Evolutionary conservation across 306 rosid species (phyloP).

Genomic region (Dalbergia cochinchinensis): DNA sequence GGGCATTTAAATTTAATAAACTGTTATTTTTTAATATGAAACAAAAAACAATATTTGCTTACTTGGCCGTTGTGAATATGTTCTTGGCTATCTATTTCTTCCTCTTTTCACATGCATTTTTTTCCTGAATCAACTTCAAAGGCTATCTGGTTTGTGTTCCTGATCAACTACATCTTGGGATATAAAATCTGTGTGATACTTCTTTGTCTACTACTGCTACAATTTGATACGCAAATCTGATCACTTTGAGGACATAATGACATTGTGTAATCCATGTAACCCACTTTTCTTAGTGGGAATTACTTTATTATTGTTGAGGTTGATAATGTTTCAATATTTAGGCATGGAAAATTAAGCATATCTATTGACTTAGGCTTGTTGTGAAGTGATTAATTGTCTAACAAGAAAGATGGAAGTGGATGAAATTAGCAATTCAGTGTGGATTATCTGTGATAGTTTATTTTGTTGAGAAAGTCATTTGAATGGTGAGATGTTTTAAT

Average conservation of each 20-base stretch:
- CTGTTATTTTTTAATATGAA: neutral
- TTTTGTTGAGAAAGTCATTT: neutral
- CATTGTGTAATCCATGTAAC: neutral
- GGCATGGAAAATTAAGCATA: neutral
- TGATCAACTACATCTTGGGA: neutral
- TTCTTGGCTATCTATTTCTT: neutral
- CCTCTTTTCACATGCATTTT: neutral
- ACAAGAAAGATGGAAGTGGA: neutral
- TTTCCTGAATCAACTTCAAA: slow-evolving; percentile 10
- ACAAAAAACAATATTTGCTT: neutral
- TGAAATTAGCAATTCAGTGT: slow-evolving; percentile 1
- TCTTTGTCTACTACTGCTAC: neutral
- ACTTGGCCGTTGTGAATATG: neutral
- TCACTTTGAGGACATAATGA: neutral
- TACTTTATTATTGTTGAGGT: neutral
- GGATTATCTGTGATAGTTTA: neutral
- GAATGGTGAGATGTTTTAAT: neutral
- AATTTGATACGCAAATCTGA: neutral
- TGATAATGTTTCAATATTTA: slow-evolving; percentile 17
- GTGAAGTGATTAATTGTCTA: neutral
- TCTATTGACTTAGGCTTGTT: slow-evolving; percentile 7
- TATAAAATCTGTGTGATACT: neutral
- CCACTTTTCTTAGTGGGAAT: neutral
- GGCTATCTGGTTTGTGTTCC: neutral
- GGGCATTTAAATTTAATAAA: slow-evolving; percentile 3